Evolutionary conservation across 306 rosid genomes (phyloP), one percentile per base, ranked within the genome.

Genomic region (Trifolium pratense): DNA sequence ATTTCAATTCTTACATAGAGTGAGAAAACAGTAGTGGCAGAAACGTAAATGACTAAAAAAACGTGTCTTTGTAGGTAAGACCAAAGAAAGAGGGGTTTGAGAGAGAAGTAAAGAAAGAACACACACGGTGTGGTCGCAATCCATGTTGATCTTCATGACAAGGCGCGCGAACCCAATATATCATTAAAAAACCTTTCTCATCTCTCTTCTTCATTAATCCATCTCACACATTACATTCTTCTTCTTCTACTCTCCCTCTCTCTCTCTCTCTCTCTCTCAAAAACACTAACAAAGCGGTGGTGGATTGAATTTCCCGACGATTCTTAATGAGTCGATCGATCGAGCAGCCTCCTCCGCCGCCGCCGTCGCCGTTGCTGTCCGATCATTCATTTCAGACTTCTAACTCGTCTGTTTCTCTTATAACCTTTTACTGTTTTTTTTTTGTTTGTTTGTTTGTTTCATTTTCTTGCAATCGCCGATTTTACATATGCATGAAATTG

Each of bases 321-420:
- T 32, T 15, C 17, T 63, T 32, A 11, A 63, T 68, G 66, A 82
- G 86, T 88, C 80, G 86, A 84, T 82, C 77, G 61, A 75, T 83
- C 78, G 70, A 88, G 86, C 86, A 83, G 74, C 86, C 81, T 70
- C 82, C 84, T 83, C 86, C 85, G 78, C 84, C 81, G 75, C 82
- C 85, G 14, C 21, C 23, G 4, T 16, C 56, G 26, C n/a, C 49
- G 49, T 51, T 25, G 57, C 78, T 84, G 3, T 51, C 59, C 63
- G 72, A 66, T 9, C 21, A 36, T 66, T 36, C 81, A 11, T 40
- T 82, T 7, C 62, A 66, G 46, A 80, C 64, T 57, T 73, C 89
- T 75, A 67, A 83, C 84, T 85, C 77, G 43, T 68, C 3, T 14
- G 71, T 73, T 60, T 56, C 78, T 34, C 43, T 23, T 40, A 0